Percentiles rank a stretch among this genome's conserved stretches.
Conservation (phyloP, 2,329 filamentous ascomycete genomes). For the Trichoderma sp. region DNA sequence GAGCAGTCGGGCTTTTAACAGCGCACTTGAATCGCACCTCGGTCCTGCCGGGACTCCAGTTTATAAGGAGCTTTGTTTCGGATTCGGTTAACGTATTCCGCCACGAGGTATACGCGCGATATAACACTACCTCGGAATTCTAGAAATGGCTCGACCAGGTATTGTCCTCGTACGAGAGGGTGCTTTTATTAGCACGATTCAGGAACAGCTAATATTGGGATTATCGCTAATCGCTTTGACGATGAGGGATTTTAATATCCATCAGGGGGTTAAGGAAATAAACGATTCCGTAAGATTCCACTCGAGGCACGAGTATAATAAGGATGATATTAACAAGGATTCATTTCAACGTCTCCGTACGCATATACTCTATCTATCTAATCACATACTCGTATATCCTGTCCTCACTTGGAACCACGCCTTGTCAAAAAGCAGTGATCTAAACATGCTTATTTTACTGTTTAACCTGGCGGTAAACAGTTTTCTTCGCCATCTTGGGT, state of each 20-base stretch:
- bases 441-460: background rate
- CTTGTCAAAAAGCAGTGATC: background rate
- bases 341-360: background rate
- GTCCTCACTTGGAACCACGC: background rate
- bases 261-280: background rate
- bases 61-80: background rate
- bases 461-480: background rate
- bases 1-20: background rate
- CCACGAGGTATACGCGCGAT: background rate
- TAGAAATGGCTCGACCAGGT: background rate
- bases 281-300: background rate
- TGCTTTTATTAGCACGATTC: background rate
- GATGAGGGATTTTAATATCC: background rate
- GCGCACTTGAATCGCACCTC: background rate
- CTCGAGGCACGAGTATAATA: background rate
- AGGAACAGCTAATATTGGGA: background rate
- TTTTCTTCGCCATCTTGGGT: background rate
- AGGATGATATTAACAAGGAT: background rate
- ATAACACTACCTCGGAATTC: background rate
- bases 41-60: background rate
- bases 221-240: background rate
- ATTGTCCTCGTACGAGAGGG: background rate
- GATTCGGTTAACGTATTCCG: background rate
- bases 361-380: background rate
- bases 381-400: background rate